Percentiles rank a stretch among this genome's conserved stretches.
phyloP scores from a whole-genome alignment of 306 rosid genomes.

The Trifolium dubium region DNA sequence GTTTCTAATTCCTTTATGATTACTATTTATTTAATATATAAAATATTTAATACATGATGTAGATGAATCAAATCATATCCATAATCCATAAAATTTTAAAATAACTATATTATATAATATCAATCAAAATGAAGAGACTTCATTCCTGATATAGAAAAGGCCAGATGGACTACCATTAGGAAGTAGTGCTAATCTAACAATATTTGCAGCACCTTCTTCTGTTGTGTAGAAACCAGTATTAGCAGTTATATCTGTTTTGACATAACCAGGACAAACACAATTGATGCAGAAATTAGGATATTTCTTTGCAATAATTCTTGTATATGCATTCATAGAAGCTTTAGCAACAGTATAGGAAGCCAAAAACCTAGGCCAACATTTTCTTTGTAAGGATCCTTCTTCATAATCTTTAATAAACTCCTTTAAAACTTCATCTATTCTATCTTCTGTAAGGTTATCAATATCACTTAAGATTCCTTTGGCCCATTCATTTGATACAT shows the following conservation, averaged over 20 bases:
- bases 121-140: background rate
- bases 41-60: no score
- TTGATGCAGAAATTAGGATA: constrained; percentile 32
- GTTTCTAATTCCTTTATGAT: no score
- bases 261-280: constrained; percentile 49
- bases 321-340: constrained; percentile 44
- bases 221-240: constrained; percentile 31
- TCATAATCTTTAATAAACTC: constrained; percentile 22
- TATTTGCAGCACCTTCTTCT: constrained; percentile 42
- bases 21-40: no score
- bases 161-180: constrained; percentile 19
- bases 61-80: no score
- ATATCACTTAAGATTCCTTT: constrained; percentile 18
- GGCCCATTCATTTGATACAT: constrained; percentile 19
- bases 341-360: constrained; percentile 28
- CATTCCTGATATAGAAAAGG: background rate
- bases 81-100: no score
- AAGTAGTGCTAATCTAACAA: constrained; percentile 16
- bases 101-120: no score
- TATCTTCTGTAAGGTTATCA: constrained; percentile 38
- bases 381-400: constrained; percentile 25
- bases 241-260: constrained; percentile 41
- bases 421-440: constrained; percentile 22
- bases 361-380: constrained; percentile 17
- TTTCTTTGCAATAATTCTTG: constrained; percentile 51